Percentiles rank a stretch among this genome's conserved stretches.
phyloP scores from a whole-genome alignment of 2,329 filamentous ascomycete genomes.

The Fusarium camptoceras region DNA sequence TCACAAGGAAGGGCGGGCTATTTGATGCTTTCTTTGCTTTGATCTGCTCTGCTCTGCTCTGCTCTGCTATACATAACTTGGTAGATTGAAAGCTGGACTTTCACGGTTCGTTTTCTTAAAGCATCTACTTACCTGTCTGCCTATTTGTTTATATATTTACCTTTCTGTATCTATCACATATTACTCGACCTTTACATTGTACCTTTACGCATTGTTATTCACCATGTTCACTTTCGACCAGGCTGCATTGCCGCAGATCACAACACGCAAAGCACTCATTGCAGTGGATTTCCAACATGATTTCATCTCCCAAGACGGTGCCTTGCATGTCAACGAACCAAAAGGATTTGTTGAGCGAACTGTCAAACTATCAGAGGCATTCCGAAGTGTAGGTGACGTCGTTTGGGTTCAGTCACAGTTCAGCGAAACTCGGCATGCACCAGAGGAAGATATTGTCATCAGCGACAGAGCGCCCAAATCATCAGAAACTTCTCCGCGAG shows the following conservation, averaged over 20 bases:
- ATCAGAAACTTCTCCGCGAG: constrained; percentile 21
- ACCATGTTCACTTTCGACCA: constrained; percentile 69
- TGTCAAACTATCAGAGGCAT: constrained; percentile 73
- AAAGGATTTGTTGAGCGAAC: constrained; percentile 75
- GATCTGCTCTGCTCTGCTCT: not conserved
- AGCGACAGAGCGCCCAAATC: constrained; percentile 49
- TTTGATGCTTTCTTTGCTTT: not conserved
- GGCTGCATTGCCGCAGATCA: constrained; percentile 66
- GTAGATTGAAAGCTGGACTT: constrained; percentile 2
- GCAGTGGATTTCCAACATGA: constrained; percentile 92
- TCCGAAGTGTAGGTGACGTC: constrained; percentile 77
- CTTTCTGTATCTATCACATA: not conserved
- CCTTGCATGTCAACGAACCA: constrained; percentile 73
- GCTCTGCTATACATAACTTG: constrained; percentile 4
- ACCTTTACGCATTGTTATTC: not conserved
- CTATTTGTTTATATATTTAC: not conserved
- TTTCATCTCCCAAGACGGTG: constrained; percentile 77
- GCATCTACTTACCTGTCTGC: not conserved
- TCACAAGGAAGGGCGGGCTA: not conserved
- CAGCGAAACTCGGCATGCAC: constrained; percentile 68
- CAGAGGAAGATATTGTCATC: constrained; percentile 64
- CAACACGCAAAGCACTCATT: constrained; percentile 77
- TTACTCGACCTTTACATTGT: not conserved
- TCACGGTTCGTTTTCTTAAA: not conserved
- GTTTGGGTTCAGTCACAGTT: constrained; percentile 89